Evolutionary conservation across 345 rosid species (phyloP).

Genomic region (Dipteronia sinensis): DNA sequence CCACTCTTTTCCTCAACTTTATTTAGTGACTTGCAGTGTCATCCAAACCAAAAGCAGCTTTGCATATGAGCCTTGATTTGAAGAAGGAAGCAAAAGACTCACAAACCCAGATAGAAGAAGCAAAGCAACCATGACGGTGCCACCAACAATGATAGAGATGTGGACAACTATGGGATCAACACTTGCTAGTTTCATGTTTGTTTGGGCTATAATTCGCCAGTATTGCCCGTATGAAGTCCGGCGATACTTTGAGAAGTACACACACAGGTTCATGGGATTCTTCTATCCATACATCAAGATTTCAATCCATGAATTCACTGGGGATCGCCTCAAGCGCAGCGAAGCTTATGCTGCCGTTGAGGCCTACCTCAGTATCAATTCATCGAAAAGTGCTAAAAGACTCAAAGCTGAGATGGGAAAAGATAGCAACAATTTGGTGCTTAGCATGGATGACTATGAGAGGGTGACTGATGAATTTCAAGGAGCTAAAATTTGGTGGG

Average conservation of each 20-base stretch:
- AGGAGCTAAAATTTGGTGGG: conserved; percentile 57
- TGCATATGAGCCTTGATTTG: not conserved
- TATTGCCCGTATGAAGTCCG: conserved; percentile 61
- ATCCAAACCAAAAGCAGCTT: not conserved
- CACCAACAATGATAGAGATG: conserved; percentile 45
- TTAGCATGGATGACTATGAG: conserved; percentile 57
- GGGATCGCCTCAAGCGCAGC: conserved; percentile 51
- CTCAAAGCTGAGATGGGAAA: conserved; percentile 55
- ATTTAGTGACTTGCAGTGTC: conserved; percentile 2
- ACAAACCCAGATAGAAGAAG: not conserved
- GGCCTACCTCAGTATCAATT: conserved; percentile 52
- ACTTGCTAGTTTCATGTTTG: conserved; percentile 58
- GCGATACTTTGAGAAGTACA: conserved; percentile 39
- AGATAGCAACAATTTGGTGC: conserved; percentile 43
- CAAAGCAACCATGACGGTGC: conserved; percentile 19
- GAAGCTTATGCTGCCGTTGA: conserved; percentile 58
- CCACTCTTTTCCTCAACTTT: conserved; percentile 9
- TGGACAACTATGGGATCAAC: conserved; percentile 64
- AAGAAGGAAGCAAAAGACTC: not conserved
- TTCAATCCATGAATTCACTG: conserved; percentile 50
- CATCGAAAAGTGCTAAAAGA: conserved; percentile 43
- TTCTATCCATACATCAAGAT: conserved; percentile 51
- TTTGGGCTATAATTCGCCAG: conserved; percentile 51
- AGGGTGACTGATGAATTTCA: conserved; percentile 48
- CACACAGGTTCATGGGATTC: conserved; percentile 31